Base-by-base conservation (phyloP, 352 stramenopile genomes). In the Globisporangium cystogenes region DNA sequence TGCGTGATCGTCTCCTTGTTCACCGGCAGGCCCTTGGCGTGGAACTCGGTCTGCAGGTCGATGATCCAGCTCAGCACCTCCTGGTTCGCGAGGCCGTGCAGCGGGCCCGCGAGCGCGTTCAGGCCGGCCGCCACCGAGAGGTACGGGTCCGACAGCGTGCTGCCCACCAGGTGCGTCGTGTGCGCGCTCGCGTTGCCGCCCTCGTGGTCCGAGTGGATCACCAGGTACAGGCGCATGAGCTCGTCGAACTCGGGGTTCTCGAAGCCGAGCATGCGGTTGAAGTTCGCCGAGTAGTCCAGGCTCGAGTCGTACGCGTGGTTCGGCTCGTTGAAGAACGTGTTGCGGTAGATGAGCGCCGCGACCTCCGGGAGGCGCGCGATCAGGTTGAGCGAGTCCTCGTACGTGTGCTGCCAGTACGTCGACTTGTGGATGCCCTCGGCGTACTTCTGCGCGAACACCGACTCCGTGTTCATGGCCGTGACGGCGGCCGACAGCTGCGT, bases 181-280 rank as follows among this genome's bases (percentile, higher is more conserved):
- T 99, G 97, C 5, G 97, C 96, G 41, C 87, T 98, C 51, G 97
- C 97, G 76, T 99, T 99, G 61, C 96, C 97, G 62, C 96, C 97
- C 70, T 99, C 97, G 82, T 99, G 97, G 84, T 99, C 96, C 53
- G 93, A 98, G 87, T 99, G 96, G 72, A 99, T 99, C 66, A 98
- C 97, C 39, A 99, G 79, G 81, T 99, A 99, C 48, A 99, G 82
- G 62, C 97, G 90, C 97, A 99, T 99, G 43, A 99, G 82, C 79
- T 99, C 97, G 71, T 99, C 96, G 70, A 99, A 99, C 55, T 90
- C 83, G 10, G 90, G 71, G 79, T 92, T 85, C 59, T 98, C 81
- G 60, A 98, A 99, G 57, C 97, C 97, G 58, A 99, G 84, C 96
- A 99, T 99, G 63, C 94, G 93, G 72, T 87, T 97, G 71, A 99